Base-by-base conservation (phyloP, 495 filamentous ascomycete species). In the Acidomyces sp. region DNA sequence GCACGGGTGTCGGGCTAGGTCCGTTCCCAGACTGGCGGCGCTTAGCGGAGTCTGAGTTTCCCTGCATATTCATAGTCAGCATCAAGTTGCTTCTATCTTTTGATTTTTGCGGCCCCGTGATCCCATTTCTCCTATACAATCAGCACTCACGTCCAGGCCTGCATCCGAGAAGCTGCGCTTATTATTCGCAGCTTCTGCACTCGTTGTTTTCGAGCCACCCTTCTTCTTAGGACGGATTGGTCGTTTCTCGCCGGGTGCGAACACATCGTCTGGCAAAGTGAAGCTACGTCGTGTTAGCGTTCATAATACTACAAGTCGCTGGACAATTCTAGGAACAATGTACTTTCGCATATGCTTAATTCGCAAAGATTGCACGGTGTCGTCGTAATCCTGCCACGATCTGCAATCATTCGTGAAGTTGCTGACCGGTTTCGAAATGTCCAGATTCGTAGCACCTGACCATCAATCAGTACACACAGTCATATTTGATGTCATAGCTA, bases 231-330 rank as follows among this genome's bases (percentile, higher is more conserved):
- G 26, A 21, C 53, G 52, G 2, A 34, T 38, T 9, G 63, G 63
- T 30, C 52, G 46, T 3, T 40, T 56, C 59, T 97, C 90, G 44
- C 85, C 86, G 3, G 75, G 62, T 43, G 77, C 69, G 58, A 97
- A 97, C 1, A 96, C 77, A 58, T 97, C 85, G 37, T 78, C 75
- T 15, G 90, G 92, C 15, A 97, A 67, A 54, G 85, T 80, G 52
- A 77, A 83, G 56, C 85, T 93, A 51, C 25, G 25, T 30, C 37
- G 27, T 32, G 23, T 46, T 39, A 51, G 24, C 51, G 54, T 52
- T 43, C 54, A 56, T 27, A 27, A n/a, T n/a, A n/a, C n/a, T n/a
- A n/a, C n/a, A n/a, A n/a, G n/a, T n/a, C n/a, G n/a, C n/a, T n/a
- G n/a, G n/a, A n/a, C n/a, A n/a, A n/a, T n/a, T n/a, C n/a, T n/a